Evolutionary conservation across 2,329 filamentous ascomycete genomes (phyloP), one percentile per base, ranked within the genome.

Genomic region (Elsinoe necatrix): DNA sequence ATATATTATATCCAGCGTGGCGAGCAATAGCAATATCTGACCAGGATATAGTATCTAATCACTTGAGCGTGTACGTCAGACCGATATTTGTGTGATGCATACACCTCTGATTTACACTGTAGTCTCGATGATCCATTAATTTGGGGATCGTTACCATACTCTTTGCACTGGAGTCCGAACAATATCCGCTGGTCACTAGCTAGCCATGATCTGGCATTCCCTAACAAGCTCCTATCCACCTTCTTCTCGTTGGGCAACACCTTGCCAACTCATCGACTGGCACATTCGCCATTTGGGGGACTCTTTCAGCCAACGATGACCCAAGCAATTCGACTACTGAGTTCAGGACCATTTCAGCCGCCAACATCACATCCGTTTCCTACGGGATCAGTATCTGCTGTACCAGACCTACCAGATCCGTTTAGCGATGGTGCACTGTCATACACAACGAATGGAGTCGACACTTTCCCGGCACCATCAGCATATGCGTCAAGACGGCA

Each of bases 121-220:
- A 96, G 92, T 58, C 75, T 97, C 64, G 93, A 98, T 72, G 93
- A 98, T 73, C 93, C 93, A 23, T 73, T 97, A 58, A 84, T 96
- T 63, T 98, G 92, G 92, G 93, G 92, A 16, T 82, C 89, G 34
- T 75, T 98, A 3, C 93, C 93, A 1, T 70, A 88, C 45, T 78
- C 80, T 51, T 89, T 93, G 67, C 75, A 81, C 61, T 83, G 87
- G 65, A 82, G 84, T 58, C 82, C 87, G 18, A 77, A 80, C 57
- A 93, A 91, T 67, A 78, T 90, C 66, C 83, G 93, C 69, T 97
- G 91, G 89, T 83, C 85, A 8, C 80, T 98, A 56, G 93, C 89
- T 21, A 95, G 90, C 65, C 89, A 96, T 69, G 93, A 98, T 71
- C 91, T 98, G 59, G 96, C 91, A 73, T 98, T 95, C 71, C 85